These are phyloP conservation scores for Fragaria vesca DNA, from an alignment of 306 rosid species.

Conservation along the genomic window DNA sequence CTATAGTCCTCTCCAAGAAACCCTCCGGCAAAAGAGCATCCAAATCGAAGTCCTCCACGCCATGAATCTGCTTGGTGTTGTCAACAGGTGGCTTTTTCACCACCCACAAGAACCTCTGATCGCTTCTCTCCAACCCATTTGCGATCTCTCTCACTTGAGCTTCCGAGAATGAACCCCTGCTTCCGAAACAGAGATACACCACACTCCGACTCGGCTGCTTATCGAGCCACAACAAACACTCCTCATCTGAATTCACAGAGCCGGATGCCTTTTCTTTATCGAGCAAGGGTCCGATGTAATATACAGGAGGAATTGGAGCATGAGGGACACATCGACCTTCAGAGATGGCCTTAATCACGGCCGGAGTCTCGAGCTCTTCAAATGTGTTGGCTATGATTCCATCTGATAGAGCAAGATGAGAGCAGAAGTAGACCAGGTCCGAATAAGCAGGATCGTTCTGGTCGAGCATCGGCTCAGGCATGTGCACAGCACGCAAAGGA, in stretches of 20 bases:
- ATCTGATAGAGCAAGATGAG: not conserved
- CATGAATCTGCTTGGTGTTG: conserved; percentile 2
- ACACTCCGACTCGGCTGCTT: conserved; percentile 30
- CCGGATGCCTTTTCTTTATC: not conserved
- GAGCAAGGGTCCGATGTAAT: conserved; percentile 25
- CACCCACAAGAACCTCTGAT: conserved; percentile 37
- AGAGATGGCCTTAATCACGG: not conserved
- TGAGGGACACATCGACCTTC: conserved; percentile 24
- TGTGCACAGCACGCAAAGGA: not conserved
- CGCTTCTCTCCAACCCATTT: conserved; percentile 27
- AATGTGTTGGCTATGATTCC: conserved; percentile 32
- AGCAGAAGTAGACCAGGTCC: not conserved
- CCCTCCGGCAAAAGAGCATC: conserved; percentile 24
- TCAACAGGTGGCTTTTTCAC: conserved; percentile 14
- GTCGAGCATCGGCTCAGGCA: conserved; percentile 4
- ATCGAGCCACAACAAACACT: conserved; percentile 31
- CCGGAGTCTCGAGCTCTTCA: conserved; percentile 26
- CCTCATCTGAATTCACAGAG: not conserved
- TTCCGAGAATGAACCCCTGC: conserved; percentile 21
- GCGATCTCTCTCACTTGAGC: conserved; percentile 31
- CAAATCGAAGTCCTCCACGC: conserved; percentile 6
- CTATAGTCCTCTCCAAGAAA: conserved; percentile 33
- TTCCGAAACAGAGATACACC: conserved; percentile 34
- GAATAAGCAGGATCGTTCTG: conserved; percentile 11
- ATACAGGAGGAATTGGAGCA: conserved; percentile 27